Base-by-base conservation (phyloP, 2,329 filamentous ascomycete species). In the Phaeosphaeria sp. region DNA sequence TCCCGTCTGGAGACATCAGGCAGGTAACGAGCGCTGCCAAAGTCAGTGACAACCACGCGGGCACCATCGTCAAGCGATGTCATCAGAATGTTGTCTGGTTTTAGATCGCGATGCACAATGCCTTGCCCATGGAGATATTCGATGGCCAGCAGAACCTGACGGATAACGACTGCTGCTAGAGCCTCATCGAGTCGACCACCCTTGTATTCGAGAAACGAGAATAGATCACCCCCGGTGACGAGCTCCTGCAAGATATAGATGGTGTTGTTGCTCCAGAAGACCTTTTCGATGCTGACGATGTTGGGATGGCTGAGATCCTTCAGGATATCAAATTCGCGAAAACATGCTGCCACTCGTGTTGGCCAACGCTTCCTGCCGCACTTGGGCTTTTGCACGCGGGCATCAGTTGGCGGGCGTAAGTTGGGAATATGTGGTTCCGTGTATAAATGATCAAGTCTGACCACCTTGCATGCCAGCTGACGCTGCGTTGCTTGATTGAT, bases 401-500 rank as follows among this genome's bases (percentile, higher is more conserved):
- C 49, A 1, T 22, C 47, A 11, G 49, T 60, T 2, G 62, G 53
- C 9, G 30, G 39, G 17, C 53, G 57, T 9, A 64, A 54, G 27
- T 55, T 59, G 3, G 60, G 55, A 17, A 51, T 17, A 2, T 49
- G 18, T 33, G 55, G 18, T 15, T 55, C 57, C 24, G 59, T 51
- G 49, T 67, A 66, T 2, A 71, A 51, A n/a, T 56, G 61, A 44
- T 64, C 77, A 2, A 89, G 67, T 52, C 85, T 79, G 51, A 91
- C 78, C 8, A 91, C 75, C 66, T 92, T 92, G 78, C 90, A 92
- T 11, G 88, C 89, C 20, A 91, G 63, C 66, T 92, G 90, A 54
- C 81, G 82, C 39, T 81, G 79, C 0, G 83, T 85, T 6, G 72
- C 73, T 22, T 78, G 71, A 17, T 90, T 81, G 2, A 82, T 70